A percentile compares a stretch with the other conserved stretches of the same genome.
Conservation (phyloP, 331 rosid species). For the Dryas integrifolia region DNA sequence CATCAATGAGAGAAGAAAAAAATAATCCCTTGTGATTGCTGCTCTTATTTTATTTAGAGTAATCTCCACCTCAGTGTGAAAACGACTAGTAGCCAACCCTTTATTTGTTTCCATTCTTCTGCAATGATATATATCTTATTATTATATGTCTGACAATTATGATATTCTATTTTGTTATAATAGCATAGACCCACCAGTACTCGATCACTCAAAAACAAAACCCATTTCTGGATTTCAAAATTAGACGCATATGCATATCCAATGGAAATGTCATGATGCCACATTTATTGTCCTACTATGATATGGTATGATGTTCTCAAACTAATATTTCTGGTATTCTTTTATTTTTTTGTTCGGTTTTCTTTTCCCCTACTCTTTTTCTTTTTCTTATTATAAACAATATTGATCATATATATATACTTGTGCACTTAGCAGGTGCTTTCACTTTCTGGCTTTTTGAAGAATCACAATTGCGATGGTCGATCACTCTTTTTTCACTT, state of each 20-base stretch:
- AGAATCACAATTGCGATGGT: slow-evolving; percentile 51
- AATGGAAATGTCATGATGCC: slow-evolving; percentile 41
- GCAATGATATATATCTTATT: slow-evolving; percentile 6
- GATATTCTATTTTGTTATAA: slow-evolving; percentile 43
- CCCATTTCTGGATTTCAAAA: slow-evolving; percentile 39
- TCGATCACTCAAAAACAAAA: slow-evolving; percentile 47
- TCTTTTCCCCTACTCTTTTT: not conserved
- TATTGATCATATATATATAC: slow-evolving; percentile 20
- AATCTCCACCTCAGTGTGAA: slow-evolving; percentile 76
- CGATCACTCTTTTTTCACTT: slow-evolving; percentile 37
- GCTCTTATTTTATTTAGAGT: slow-evolving; percentile 47
- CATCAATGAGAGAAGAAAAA: slow-evolving; percentile 5
- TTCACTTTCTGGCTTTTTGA: slow-evolving; percentile 65
- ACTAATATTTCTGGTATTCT: slow-evolving; percentile 39
- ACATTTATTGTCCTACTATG: slow-evolving; percentile 32
- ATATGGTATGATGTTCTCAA: slow-evolving; percentile 31
- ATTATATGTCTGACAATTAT: slow-evolving; percentile 23
- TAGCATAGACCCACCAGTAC: slow-evolving; percentile 53
- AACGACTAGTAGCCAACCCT: slow-evolving; percentile 80
- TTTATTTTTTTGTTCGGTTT: slow-evolving; percentile 41
- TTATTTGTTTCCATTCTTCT: slow-evolving; percentile 35
- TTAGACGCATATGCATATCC: slow-evolving; percentile 39
- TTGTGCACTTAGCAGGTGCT: slow-evolving; percentile 38
- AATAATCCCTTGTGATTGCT: slow-evolving; percentile 51
- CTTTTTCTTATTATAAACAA: slow-evolving; percentile 23